phyloP scores from a whole-genome alignment of 2,329 filamentous ascomycete genomes.

The Hymenoscyphus scutula region DNA sequence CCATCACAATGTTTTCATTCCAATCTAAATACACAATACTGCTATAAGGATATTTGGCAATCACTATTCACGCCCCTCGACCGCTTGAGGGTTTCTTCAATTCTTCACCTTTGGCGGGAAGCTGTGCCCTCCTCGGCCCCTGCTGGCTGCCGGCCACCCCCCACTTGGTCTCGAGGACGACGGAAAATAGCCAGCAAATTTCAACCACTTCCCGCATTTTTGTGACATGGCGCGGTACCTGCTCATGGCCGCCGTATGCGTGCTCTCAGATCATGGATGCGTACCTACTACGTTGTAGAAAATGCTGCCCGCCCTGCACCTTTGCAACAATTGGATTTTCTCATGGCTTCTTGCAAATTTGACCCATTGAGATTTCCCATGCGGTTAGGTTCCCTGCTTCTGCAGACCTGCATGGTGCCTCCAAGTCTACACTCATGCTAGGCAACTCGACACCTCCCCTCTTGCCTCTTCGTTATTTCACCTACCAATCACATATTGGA shows the following conservation, averaged over 20 bases:
- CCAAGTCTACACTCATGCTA: neutral
- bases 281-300: neutral
- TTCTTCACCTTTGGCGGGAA: neutral
- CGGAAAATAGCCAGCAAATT: neutral
- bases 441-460: neutral
- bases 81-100: neutral
- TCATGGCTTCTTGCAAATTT: neutral
- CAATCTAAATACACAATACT: neutral
- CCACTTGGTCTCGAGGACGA: conserved; percentile 1
- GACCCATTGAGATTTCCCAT: neutral
- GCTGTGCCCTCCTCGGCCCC: neutral
- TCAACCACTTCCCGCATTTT: neutral
- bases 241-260: neutral
- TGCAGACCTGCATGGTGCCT: neutral
- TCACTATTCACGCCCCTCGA: neutral
- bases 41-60: neutral
- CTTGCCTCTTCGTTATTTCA: neutral
- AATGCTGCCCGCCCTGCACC: neutral
- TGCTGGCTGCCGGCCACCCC: neutral
- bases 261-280: conserved; percentile 2
- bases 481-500: neutral
- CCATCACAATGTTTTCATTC: neutral
- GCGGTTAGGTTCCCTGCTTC: neutral
- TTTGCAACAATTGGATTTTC: neutral
- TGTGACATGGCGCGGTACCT: neutral